Percentiles rank a stretch among this genome's conserved stretches.
Evolutionary conservation across 2,329 filamentous ascomycete genomes (phyloP).

Genomic region (Neonectria hederae): DNA sequence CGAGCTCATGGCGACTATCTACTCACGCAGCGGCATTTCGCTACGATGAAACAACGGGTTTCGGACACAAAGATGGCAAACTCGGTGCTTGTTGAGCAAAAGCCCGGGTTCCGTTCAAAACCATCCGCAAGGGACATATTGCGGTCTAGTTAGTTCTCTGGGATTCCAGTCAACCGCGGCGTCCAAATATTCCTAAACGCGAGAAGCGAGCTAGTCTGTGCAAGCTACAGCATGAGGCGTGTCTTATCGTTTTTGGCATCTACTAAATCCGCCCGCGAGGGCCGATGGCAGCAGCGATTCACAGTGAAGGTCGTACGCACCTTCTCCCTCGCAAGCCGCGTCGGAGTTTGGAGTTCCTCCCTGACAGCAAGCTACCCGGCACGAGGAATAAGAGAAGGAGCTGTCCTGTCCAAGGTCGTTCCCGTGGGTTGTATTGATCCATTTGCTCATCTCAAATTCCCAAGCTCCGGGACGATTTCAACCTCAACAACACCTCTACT

Average conservation of each 20-base stretch:
- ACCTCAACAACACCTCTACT: background rate
- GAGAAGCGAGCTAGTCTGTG: background rate
- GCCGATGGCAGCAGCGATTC: background rate
- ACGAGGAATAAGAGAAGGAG: constrained; percentile 7
- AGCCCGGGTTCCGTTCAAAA: background rate
- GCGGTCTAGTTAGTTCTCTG: background rate
- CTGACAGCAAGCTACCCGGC: background rate
- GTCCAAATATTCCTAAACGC: background rate
- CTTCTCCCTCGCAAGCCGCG: background rate
- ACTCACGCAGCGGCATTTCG: background rate
- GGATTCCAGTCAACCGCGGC: background rate
- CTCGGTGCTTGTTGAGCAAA: background rate
- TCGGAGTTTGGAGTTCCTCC: background rate
- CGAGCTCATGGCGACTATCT: background rate
- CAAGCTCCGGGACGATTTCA: background rate
- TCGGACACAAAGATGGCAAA: background rate
- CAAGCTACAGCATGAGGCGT: background rate
- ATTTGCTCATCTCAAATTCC: background rate
- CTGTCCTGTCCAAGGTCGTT: background rate
- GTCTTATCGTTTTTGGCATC: constrained; percentile 5
- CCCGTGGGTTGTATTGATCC: background rate
- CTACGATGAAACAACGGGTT: background rate
- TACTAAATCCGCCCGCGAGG: constrained; percentile 18
- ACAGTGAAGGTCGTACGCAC: constrained; percentile 3
- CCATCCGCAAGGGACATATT: background rate